These are phyloP conservation scores for Anthracocystis setariae DNA, from an alignment of 1,284 basidiomycete species.

Conservation along the genomic window DNA sequence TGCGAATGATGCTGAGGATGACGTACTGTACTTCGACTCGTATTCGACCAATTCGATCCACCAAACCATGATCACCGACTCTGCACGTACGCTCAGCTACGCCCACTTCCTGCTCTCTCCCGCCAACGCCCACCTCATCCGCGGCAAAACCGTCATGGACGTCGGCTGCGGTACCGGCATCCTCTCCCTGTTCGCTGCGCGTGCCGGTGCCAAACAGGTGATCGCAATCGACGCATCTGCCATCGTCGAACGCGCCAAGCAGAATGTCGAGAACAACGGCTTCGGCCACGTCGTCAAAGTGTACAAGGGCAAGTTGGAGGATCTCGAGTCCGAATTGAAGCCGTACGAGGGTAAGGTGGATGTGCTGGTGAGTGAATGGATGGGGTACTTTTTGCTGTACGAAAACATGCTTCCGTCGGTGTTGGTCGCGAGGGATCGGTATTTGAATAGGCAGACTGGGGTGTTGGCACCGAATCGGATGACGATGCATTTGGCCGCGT, in stretches of 20 bases:
- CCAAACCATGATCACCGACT: slow-evolving; percentile 78
- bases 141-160: slow-evolving; percentile 87
- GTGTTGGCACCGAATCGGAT: slow-evolving; percentile 93
- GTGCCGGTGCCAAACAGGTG: slow-evolving; percentile 89
- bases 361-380: slow-evolving; percentile 96
- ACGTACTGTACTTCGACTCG: slow-evolving; percentile 92
- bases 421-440: slow-evolving; percentile 83
- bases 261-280: slow-evolving; percentile 83
- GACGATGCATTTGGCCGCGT: slow-evolving; percentile 83
- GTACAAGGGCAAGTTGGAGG: slow-evolving; percentile 86
- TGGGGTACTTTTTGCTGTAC: slow-evolving; percentile 77
- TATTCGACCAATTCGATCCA: slow-evolving; percentile 86
- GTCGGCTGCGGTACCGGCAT: slow-evolving; percentile 78
- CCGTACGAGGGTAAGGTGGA: slow-evolving; percentile 79
- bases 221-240: slow-evolving; percentile 92
- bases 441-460: slow-evolving; percentile 75
- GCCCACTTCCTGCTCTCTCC: slow-evolving; percentile 82
- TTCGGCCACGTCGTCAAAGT: slow-evolving; percentile 80
- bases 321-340: slow-evolving; percentile 77
- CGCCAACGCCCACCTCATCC: slow-evolving; percentile 83
- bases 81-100: slow-evolving; percentile 91
- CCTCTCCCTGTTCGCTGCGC: slow-evolving; percentile 89
- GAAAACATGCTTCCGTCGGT: slow-evolving; percentile 98
- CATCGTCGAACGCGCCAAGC: slow-evolving; percentile 82
- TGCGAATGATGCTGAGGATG: slow-evolving; percentile 71